Percentiles rank a stretch among this genome's conserved stretches.
Conservation (phyloP, 2,329 filamentous ascomycete species). For the Hypocreales sp. region DNA sequence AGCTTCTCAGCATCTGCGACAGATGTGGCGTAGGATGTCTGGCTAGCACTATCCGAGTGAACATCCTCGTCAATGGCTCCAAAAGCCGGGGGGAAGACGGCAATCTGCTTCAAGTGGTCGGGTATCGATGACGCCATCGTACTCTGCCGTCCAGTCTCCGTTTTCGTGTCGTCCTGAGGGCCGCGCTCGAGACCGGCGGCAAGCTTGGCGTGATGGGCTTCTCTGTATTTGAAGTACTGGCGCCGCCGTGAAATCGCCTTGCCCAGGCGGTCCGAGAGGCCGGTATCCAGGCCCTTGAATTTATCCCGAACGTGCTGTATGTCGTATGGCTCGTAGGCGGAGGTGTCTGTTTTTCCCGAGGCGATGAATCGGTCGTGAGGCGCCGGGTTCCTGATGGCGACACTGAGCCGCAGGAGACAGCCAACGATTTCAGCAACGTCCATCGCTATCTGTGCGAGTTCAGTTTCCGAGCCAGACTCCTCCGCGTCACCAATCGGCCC, state of each 20-base stretch:
- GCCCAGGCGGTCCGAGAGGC: conserved; percentile 12
- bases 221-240: conserved; percentile 20
- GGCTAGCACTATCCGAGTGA: conserved; percentile 8
- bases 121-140: conserved; percentile 11
- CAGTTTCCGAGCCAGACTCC: too few species aligned
- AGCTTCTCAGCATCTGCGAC: conserved; percentile 3
- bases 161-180: conserved; percentile 8
- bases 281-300: conserved; percentile 7
- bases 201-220: conserved; percentile 19
- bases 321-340: conserved; percentile 11
- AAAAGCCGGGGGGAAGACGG: too few species aligned
- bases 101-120: conserved; percentile 2
- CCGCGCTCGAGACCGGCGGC: conserved; percentile 6
- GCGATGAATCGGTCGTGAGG: conserved; percentile 16
- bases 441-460: conserved; percentile 6
- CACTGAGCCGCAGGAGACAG: conserved; percentile 18
- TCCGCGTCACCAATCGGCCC: too few species aligned
- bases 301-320: conserved; percentile 15
- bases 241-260: conserved; percentile 17
- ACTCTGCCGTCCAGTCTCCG: conserved; percentile 3
- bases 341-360: conserved; percentile 6
- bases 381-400: conserved; percentile 20
- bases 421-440: conserved; percentile 12
- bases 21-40: conserved; percentile 15
- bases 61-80: too few species aligned